These are phyloP conservation scores for Aspergillus affinis DNA, from an alignment of 495 filamentous ascomycete genomes.

Conservation along the genomic window DNA sequence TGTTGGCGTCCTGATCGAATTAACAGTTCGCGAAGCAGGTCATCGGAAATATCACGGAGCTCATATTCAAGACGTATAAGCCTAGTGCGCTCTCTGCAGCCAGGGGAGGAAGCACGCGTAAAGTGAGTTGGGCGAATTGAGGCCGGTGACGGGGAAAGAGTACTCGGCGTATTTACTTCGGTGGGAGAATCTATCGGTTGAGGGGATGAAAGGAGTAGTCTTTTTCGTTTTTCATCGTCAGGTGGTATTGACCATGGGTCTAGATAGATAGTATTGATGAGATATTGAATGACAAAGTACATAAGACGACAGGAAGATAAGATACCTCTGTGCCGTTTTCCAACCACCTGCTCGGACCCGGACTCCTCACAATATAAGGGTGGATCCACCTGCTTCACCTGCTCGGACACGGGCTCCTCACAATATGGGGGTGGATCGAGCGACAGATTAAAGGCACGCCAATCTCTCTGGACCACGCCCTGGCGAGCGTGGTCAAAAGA, in stretches of 20 bases:
- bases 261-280: conserved; percentile 23
- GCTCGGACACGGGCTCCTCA: conserved; percentile 20
- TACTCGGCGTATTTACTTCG: conserved; percentile 24
- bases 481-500: conserved; percentile 21
- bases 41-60: conserved; percentile 19
- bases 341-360: conserved; percentile 18
- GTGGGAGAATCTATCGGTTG: conserved; percentile 19
- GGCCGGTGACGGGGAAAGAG: conserved; percentile 18
- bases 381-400: conserved; percentile 19
- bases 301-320: conserved; percentile 16
- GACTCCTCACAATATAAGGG: conserved; percentile 21
- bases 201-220: conserved; percentile 18
- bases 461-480: conserved; percentile 20
- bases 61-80: conserved; percentile 17
- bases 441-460: conserved; percentile 20
- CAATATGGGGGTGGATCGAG: conserved; percentile 23
- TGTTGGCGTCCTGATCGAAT: conserved; percentile 19
- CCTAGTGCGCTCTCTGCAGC: conserved; percentile 16
- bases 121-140: conserved; percentile 21
- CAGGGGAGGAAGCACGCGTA: conserved; percentile 13
- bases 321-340: conserved; percentile 24
- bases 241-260: conserved; percentile 15
- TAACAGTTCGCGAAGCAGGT: conserved; percentile 18
- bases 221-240: conserved; percentile 20
- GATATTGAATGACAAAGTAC: conserved; percentile 18